Base-by-base conservation (phyloP, 208 protist species). In the Trypanosoma caninum region DNA sequence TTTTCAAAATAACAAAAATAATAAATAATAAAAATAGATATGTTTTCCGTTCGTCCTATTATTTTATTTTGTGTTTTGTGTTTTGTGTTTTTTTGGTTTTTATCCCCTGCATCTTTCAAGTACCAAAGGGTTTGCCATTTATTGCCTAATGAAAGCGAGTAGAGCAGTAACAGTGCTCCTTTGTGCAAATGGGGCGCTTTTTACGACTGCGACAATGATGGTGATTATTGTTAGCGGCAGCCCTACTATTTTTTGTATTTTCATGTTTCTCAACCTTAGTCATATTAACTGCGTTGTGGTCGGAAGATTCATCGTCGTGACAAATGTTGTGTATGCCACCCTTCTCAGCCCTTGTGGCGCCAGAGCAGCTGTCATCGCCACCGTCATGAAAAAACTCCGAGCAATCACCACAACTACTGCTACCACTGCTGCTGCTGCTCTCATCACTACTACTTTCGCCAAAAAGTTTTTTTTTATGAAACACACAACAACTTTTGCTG, bases 401-500 rank as follows among this genome's bases (percentile, higher is more conserved):
- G 64, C 63, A 42, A 23, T 47, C 30, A 46, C 55, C 55, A 35
- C 25, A 22, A 16, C 9, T 13, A 58, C 46, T 64, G 51, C 31
- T 48, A 53, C 58, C 59, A 41, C 45, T 59, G 35, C 54, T 69
- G 41, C 69, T 85, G 25, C 58, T 71, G 42, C 68, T 79, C n/a
- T 72, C 69, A 27, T 82, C 74, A 50, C 79, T 88, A 59, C 82
- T 87, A 59, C 83, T 93, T 62, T 93, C 84, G 5, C 89, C 86
- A 61, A 95, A 95, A 14, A 91, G 55, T 53, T 84, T 84, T 63
- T 89, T 95, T 65, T 89, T 91, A 63, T 95, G 86, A 53, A 95
- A 95, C 2, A 92, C 61, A 46, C 86, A 93, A 66, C 89, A 95
- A 65, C 84, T 81, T 67, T 93, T 95, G 59, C 82, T 89, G 2